phyloP scores from a whole-genome alignment of 106 monocot genomes.

The Amphibolis antarctica region DNA sequence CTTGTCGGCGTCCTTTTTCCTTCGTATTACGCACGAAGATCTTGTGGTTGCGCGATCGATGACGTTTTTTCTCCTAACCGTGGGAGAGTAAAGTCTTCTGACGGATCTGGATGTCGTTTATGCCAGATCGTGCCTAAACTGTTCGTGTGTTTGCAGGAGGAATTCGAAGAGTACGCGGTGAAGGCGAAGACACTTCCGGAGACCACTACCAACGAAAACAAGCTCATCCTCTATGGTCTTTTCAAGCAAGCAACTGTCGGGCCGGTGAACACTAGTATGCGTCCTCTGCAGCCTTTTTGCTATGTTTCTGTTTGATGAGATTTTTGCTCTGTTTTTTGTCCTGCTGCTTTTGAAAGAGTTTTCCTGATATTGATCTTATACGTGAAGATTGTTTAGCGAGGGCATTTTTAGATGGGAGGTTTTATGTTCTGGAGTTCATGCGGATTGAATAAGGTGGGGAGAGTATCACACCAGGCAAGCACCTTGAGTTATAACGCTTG shows the following conservation, averaged over 20 bases:
- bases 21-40: too few relatives aligned
- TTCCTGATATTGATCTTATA: neutral
- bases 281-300: neutral
- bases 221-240: slow-evolving; percentile 61
- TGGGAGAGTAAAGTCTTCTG: too few relatives aligned
- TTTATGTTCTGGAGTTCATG: too few relatives aligned
- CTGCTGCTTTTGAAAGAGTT: neutral
- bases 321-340: neutral
- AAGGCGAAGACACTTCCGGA: slow-evolving; percentile 64
- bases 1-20: too few relatives aligned
- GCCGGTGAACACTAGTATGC: slow-evolving; percentile 55
- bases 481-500: too few relatives aligned
- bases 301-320: neutral
- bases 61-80: too few relatives aligned
- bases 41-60: too few relatives aligned
- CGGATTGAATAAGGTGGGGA: too few relatives aligned
- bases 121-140: neutral
- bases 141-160: slow-evolving; percentile 32
- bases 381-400: neutral
- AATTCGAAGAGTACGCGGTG: slow-evolving; percentile 72
- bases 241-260: slow-evolving; percentile 87
- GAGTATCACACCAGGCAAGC: too few relatives aligned
- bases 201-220: slow-evolving; percentile 36
- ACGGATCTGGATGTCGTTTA: neutral
- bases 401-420: too few relatives aligned